Conservation (phyloP, 1,139 yeast genomes). For the Nadsonia starkeyi-henricii region DNA sequence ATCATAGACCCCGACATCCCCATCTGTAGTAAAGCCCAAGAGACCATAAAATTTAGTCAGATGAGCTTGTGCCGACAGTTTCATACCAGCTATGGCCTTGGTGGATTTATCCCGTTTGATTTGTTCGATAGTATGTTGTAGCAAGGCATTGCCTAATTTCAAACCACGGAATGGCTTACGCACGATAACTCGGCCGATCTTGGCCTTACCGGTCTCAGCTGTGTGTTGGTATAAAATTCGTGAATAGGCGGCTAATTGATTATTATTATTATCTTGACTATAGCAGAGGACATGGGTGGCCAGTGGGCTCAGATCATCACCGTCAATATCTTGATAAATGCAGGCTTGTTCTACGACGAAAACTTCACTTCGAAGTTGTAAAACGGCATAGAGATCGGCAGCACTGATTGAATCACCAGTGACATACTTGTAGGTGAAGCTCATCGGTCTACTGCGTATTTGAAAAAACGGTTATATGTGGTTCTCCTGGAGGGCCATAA, state of each 20-base stretch:
- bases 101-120: not conserved
- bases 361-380: constrained; percentile 12
- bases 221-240: constrained; percentile 2
- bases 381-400: constrained; percentile 9
- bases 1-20: constrained; percentile 8
- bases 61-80: constrained; percentile 11
- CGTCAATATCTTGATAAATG: constrained; percentile 12
- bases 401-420: constrained; percentile 4
- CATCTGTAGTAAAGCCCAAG: constrained; percentile 7
- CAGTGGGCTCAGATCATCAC: constrained; percentile 8
- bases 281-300: constrained; percentile 9
- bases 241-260: constrained; percentile 6
- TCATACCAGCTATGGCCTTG: not conserved
- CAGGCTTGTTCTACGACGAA: constrained; percentile 14
- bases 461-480: no score
- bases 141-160: constrained; percentile 3
- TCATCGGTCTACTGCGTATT: no score
- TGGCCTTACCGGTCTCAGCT: not conserved
- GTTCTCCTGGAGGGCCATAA: no score
- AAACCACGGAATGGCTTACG: constrained; percentile 1
- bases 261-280: constrained; percentile 1
- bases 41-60: constrained; percentile 10
- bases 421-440: no score
- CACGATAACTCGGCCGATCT: constrained; percentile 8
- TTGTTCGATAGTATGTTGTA: not conserved